A percentile compares a stretch with the other conserved stretches of the same genome.
Evolutionary conservation across 176 grass and related monocot species (phyloP).

Genomic region (Calamus simplicifolius): DNA sequence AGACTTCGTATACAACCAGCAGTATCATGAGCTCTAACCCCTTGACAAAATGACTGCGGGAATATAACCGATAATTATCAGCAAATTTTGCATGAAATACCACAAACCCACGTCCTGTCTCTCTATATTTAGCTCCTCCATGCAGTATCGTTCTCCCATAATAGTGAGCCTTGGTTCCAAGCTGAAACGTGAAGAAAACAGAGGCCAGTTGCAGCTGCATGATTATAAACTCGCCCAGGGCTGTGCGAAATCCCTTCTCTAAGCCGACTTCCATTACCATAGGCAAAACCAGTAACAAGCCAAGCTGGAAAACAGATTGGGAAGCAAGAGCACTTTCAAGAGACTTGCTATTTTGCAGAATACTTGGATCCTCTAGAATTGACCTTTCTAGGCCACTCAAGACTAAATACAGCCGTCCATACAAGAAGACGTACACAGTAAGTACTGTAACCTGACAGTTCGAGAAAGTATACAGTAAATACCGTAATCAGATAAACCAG

Average conservation of each 20-base stretch:
- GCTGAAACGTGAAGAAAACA: slow-evolving; percentile 93
- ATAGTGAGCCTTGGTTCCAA: slow-evolving; percentile 89
- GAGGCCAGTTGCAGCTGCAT: slow-evolving; percentile 96
- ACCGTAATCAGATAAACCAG: too few relatives aligned
- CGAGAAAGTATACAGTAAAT: not conserved
- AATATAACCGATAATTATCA: slow-evolving; percentile 90
- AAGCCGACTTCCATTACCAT: slow-evolving; percentile 96
- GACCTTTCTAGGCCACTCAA: slow-evolving; percentile 89
- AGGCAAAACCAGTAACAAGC: slow-evolving; percentile 81
- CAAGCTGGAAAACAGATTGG: slow-evolving; percentile 83
- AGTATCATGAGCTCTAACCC: slow-evolving; percentile 79
- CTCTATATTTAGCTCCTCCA: slow-evolving; percentile 76
- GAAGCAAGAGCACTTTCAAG: slow-evolving; percentile 90
- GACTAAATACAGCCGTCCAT: slow-evolving; percentile 85
- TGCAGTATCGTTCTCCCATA: slow-evolving; percentile 91
- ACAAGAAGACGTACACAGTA: slow-evolving; percentile 90
- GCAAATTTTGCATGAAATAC: slow-evolving; percentile 84
- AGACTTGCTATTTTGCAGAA: slow-evolving; percentile 45
- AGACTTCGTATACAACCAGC: slow-evolving; percentile 68
- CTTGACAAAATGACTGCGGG: slow-evolving; percentile 94
- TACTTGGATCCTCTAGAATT: slow-evolving; percentile 62
- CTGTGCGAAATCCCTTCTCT: slow-evolving; percentile 89
- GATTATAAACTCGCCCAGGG: slow-evolving; percentile 82
- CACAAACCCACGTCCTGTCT: slow-evolving; percentile 81
- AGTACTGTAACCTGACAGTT: slow-evolving; percentile 70